phyloP scores from a whole-genome alignment of 257 asterid genomes.

The Solanum sitiens region DNA sequence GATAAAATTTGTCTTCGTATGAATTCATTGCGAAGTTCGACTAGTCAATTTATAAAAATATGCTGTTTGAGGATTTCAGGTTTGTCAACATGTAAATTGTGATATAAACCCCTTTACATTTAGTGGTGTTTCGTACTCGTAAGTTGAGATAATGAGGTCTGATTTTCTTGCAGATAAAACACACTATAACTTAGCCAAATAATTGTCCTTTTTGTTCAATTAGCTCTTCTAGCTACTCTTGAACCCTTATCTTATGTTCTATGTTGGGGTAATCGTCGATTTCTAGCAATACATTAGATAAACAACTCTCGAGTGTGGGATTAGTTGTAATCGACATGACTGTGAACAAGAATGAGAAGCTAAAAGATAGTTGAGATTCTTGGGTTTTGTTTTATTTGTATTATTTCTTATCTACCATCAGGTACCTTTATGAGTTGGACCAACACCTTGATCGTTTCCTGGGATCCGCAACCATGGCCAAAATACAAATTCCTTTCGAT shows the following conservation, averaged over 20 bases:
- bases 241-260: neutral
- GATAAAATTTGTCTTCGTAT: neutral
- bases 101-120: neutral
- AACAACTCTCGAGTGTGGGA: neutral
- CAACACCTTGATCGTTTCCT: slow-evolving; percentile 81
- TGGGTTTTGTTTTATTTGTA: neutral
- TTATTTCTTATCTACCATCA: slow-evolving; percentile 15
- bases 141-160: neutral
- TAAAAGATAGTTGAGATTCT: neutral
- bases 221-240: neutral
- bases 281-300: neutral
- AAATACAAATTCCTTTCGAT: slow-evolving; percentile 59
- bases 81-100: neutral
- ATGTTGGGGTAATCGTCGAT: neutral
- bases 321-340: neutral
- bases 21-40: neutral
- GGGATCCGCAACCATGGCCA: slow-evolving; percentile 78
- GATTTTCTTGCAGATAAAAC: neutral
- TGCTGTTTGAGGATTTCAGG: neutral
- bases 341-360: neutral
- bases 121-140: neutral
- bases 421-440: slow-evolving; percentile 79
- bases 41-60: neutral
- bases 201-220: neutral
- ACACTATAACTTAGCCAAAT: neutral